phyloP scores from a whole-genome alignment of 495 filamentous ascomycete species.

The Daldinia concentrica region DNA sequence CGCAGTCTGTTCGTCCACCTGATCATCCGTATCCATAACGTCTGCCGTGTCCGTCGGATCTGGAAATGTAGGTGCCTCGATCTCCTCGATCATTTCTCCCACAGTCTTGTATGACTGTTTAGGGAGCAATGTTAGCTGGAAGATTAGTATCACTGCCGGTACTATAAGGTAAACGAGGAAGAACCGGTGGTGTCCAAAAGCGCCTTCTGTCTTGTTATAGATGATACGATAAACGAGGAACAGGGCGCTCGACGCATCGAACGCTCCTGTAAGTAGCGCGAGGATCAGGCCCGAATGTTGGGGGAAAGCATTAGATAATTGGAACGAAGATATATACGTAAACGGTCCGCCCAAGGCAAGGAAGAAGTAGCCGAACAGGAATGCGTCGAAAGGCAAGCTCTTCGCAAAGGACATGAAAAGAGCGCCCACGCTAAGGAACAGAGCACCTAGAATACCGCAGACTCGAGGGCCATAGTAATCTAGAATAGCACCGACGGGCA shows the following conservation, averaged over 20 bases:
- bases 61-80: conserved; percentile 54
- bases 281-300: conserved; percentile 85
- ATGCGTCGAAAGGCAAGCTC: conserved; percentile 71
- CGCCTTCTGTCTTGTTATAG: conserved; percentile 68
- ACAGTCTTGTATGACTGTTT: conserved; percentile 85
- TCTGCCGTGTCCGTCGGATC: conserved; percentile 28
- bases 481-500: conserved; percentile 86
- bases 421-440: conserved; percentile 74
- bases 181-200: conserved; percentile 73
- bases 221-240: conserved; percentile 86
- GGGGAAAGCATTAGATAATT: conserved; percentile 92
- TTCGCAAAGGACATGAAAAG: conserved; percentile 75
- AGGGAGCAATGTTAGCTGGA: conserved; percentile 82
- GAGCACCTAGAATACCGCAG: conserved; percentile 74
- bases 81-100: conserved; percentile 79
- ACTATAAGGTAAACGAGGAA: conserved; percentile 81
- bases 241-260: conserved; percentile 87
- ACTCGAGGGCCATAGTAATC: conserved; percentile 84
- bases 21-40: conserved; percentile 61
- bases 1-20: conserved; percentile 67
- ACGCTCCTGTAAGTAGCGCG: conserved; percentile 86
- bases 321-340: conserved; percentile 89
- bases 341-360: conserved; percentile 89
- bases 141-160: conserved; percentile 71
- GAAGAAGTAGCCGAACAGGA: conserved; percentile 81